Conservation (phyloP, 2,329 filamentous ascomycete species). For the Colletotrichum aenigma region DNA sequence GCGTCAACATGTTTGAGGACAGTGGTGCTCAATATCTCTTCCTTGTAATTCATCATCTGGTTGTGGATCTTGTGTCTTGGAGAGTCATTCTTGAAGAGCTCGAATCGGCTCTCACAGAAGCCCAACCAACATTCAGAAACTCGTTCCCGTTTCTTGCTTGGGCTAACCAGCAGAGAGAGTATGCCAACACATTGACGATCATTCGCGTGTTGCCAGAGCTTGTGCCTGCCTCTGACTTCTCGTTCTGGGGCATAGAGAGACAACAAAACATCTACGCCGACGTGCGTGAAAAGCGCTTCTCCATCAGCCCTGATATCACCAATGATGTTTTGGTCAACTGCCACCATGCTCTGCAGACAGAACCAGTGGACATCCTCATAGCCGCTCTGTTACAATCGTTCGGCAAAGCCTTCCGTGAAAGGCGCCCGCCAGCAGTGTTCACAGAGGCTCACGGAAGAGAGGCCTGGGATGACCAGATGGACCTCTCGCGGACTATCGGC, state of each 20-base stretch:
- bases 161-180: background rate
- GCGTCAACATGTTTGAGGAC: slow-evolving; percentile 19
- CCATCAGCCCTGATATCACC: slow-evolving; percentile 17
- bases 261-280: slow-evolving; percentile 24
- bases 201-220: background rate
- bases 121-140: background rate
- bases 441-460: slow-evolving; percentile 41
- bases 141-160: background rate
- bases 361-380: slow-evolving; percentile 38
- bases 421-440: slow-evolving; percentile 30
- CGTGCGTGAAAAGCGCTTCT: slow-evolving; percentile 15
- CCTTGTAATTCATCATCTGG: slow-evolving; percentile 38
- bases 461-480: slow-evolving; percentile 27
- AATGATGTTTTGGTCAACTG: slow-evolving; percentile 22
- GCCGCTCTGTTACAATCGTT: slow-evolving; percentile 33
- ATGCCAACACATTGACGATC: background rate
- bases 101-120: slow-evolving; percentile 25
- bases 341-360: slow-evolving; percentile 30
- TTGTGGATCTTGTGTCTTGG: slow-evolving; percentile 52
- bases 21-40: slow-evolving; percentile 27
- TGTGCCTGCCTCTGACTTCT: slow-evolving; percentile 23
- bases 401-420: slow-evolving; percentile 29
- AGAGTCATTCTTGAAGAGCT: slow-evolving; percentile 47
- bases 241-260: slow-evolving; percentile 28
- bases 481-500: slow-evolving; percentile 37